Base-by-base conservation (phyloP, 306 rosid species). In the Styphnolobium japonicum region DNA sequence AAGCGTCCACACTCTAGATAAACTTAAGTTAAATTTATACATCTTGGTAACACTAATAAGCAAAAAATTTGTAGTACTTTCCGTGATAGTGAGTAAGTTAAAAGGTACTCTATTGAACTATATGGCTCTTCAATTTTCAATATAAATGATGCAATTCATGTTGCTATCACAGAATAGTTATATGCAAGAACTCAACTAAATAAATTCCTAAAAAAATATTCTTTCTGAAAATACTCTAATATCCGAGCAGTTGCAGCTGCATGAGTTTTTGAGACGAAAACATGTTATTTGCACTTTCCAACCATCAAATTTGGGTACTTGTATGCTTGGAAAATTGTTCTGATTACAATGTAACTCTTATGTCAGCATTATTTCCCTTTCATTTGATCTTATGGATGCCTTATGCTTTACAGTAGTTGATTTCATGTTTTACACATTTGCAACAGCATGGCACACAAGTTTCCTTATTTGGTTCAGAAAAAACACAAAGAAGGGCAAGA, bases 401-500 rank as follows among this genome's bases (percentile, higher is more conserved):
- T 57, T 65, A 29, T 49, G 33, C 42, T 39, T 18, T 57, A 73
- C 43, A 51, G 64, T 16, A 71, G 73, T 65, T 76, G 70, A 76
- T 67, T 42, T 57, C 46, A 40, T 62, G 10, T 67, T 33, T 48
- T 80, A 58, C 77, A 10, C 80, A 29, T 73, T 78, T 81, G 37
- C 77, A 80, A 80, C 85, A 94, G 95, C 81, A 64, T 94, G 58
- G 88, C 82, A 77, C 82, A 34, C 68, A 89, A 80, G 80, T 92
- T 94, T 84, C 89, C 97, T 67, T 92, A 92, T 89, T 80, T 92
- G 89, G 88, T 92, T 71, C 76, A 63, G 75, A 92, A 90, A 77
- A 89, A 89, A 77, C 82, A 11, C 57, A 88, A 67, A 83, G 92
- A 87, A 82, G 98, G 97, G 27, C 92, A 92, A 84, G 98, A 93